Percentiles rank a stretch among this genome's conserved stretches.
phyloP scores from a whole-genome alignment of 352 stramenopile genomes.

The Peronospora tabacina region DNA sequence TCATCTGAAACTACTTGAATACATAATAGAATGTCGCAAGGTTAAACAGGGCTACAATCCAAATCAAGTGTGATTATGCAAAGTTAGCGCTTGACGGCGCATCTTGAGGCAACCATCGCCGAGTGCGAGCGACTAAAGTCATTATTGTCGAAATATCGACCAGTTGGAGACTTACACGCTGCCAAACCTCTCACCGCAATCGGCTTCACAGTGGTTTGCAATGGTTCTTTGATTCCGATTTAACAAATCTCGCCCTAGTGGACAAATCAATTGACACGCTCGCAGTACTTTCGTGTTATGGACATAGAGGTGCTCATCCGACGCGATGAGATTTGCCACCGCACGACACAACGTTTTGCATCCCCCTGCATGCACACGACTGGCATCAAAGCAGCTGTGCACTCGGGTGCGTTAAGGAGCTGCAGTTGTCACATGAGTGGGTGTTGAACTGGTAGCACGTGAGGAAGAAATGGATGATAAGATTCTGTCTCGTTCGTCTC shows the following conservation, averaged over 20 bases:
- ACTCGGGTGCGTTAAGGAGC: conserved; percentile 31
- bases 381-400: conserved; percentile 48
- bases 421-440: not conserved
- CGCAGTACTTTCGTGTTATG: conserved; percentile 56
- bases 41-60: not conserved
- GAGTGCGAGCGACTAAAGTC: conserved; percentile 44
- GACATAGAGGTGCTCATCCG: conserved; percentile 63
- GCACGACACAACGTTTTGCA: conserved; percentile 22
- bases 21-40: not conserved
- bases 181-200: conserved; percentile 33
- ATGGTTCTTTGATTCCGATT: conserved; percentile 29
- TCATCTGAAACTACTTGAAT: no score
- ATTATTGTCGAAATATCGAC: conserved; percentile 38
- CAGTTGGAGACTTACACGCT: conserved; percentile 32
- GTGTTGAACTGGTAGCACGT: no score
- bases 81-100: conserved; percentile 30
- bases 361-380: conserved; percentile 58
- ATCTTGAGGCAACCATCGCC: conserved; percentile 37
- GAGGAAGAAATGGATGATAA: no score
- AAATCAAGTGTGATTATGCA: conserved; percentile 2
- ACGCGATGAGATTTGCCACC: conserved; percentile 64
- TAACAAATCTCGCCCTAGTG: not conserved
- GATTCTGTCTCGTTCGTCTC: no score
- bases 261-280: not conserved
- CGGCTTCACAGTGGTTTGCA: conserved; percentile 49